Conservation (phyloP, 1,284 basidiomycete genomes). For the Boletus sp. region DNA sequence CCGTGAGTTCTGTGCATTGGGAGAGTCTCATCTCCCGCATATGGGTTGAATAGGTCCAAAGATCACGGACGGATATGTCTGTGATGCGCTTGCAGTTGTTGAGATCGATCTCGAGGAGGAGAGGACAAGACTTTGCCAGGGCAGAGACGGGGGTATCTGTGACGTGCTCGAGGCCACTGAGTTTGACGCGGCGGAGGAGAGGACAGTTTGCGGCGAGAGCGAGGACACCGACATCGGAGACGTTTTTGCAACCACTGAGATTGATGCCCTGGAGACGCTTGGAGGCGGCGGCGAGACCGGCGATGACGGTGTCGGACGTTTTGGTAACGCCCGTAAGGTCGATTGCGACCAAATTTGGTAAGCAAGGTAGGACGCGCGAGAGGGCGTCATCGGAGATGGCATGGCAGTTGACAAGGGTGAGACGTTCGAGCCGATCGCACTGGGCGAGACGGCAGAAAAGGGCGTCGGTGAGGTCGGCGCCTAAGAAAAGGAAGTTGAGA, state of each 20-base stretch:
- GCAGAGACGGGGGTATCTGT: constrained; percentile 81
- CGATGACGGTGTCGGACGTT: constrained; percentile 70
- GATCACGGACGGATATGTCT: constrained; percentile 75
- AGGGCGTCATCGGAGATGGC: constrained; percentile 71
- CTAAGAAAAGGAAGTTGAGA: constrained; percentile 84
- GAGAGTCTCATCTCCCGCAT: constrained; percentile 92
- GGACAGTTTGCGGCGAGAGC: constrained; percentile 77
- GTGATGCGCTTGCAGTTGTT: constrained; percentile 81
- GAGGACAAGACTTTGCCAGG: constrained; percentile 80
- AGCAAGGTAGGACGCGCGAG: constrained; percentile 63
- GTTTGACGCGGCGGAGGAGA: constrained; percentile 84
- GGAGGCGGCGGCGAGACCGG: constrained; percentile 69
- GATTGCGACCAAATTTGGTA: constrained; percentile 81
- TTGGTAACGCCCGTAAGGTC: constrained; percentile 79
- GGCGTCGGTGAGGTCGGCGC: constrained; percentile 73
- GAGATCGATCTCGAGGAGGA: constrained; percentile 93
- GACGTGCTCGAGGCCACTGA: constrained; percentile 73
- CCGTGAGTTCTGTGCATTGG: constrained; percentile 77
- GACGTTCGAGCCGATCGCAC: constrained; percentile 86
- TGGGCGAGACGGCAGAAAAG: constrained; percentile 72
- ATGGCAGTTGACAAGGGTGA: constrained; percentile 87
- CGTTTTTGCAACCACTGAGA: constrained; percentile 77
- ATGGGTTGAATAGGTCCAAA: constrained; percentile 78
- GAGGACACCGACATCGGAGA: constrained; percentile 78
- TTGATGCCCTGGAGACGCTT: constrained; percentile 91